Conservation (phyloP, 176 grass and related monocot species). For the Oryza glaberrima region DNA sequence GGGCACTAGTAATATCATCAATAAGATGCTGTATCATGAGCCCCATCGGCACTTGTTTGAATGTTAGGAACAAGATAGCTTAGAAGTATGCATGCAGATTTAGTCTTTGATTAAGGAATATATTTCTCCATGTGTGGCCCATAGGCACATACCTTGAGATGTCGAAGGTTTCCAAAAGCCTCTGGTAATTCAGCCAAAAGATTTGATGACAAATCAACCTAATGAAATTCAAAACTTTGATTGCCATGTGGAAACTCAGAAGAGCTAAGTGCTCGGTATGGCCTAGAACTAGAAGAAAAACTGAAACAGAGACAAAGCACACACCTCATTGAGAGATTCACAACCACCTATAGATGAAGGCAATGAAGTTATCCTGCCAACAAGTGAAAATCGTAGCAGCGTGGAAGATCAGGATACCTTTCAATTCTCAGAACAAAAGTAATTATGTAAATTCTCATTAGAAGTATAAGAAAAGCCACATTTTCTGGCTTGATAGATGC, state of each 20-base stretch:
- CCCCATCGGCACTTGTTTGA: not conserved
- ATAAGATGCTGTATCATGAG: slow-evolving; percentile 1
- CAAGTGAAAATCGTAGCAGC: slow-evolving; percentile 32
- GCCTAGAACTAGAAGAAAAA: slow-evolving; percentile 20
- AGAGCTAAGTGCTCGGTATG: slow-evolving; percentile 3
- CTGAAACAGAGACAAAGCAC: slow-evolving; percentile 10
- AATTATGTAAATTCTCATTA: slow-evolving; percentile 13
- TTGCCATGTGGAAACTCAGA: slow-evolving; percentile 31
- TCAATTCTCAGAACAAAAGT: slow-evolving; percentile 29
- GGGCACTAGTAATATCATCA: slow-evolving; percentile 10
- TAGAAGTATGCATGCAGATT: not conserved
- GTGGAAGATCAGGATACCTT: slow-evolving; percentile 15
- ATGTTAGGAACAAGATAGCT: not conserved
- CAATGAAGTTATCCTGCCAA: slow-evolving; percentile 75
- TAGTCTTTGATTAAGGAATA: not conserved
- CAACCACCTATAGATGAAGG: slow-evolving; percentile 81
- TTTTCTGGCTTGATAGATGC: not conserved
- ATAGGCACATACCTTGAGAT: slow-evolving; percentile 76
- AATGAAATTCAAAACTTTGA: slow-evolving; percentile 35
- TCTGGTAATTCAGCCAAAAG: slow-evolving; percentile 79
- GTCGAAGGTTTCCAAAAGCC: slow-evolving; percentile 63
- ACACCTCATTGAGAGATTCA: slow-evolving; percentile 75
- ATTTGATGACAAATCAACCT: slow-evolving; percentile 90
- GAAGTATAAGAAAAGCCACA: not conserved
- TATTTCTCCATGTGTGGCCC: slow-evolving; percentile 29